Conservation (phyloP, 768 basidiomycete genomes). For the Phanerochaete carnosa region DNA sequence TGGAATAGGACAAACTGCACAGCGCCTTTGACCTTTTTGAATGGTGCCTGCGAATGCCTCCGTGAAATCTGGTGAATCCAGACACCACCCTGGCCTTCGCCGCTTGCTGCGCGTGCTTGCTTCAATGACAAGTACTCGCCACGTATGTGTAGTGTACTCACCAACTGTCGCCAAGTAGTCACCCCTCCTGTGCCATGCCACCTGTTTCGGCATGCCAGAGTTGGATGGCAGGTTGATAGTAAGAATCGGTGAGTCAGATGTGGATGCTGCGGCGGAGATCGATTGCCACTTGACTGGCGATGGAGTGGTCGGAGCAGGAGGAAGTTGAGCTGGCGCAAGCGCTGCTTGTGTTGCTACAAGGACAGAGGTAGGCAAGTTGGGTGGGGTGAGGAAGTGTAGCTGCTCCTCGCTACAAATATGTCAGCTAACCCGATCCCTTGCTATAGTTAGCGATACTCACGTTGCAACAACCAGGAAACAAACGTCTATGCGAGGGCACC, state of each 20-base stretch:
- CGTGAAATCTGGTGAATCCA: slow-evolving; percentile 96
- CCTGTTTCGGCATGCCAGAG: slow-evolving; percentile 73
- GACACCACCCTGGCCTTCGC: slow-evolving; percentile 74
- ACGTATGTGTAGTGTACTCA: slow-evolving; percentile 44
- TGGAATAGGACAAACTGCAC: slow-evolving; percentile 95
- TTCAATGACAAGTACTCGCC: background rate
- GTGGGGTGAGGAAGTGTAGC: slow-evolving; percentile 77
- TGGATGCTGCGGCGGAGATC: slow-evolving; percentile 40
- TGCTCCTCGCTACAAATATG: slow-evolving; percentile 62
- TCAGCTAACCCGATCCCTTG: background rate
- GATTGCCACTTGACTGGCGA: slow-evolving; percentile 73
- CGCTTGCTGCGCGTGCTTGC: slow-evolving; percentile 41
- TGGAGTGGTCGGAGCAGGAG: slow-evolving; percentile 49
- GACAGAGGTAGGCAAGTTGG: slow-evolving; percentile 62
- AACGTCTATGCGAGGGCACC: slow-evolving; percentile 88
- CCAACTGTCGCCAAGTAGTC: slow-evolving; percentile 96
- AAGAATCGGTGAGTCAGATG: slow-evolving; percentile 54
- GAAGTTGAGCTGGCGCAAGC: slow-evolving; percentile 62
- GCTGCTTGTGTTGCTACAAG: slow-evolving; percentile 57
- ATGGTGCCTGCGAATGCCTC: slow-evolving; percentile 95
- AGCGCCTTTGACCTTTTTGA: slow-evolving; percentile 89
- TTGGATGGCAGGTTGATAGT: slow-evolving; percentile 58
- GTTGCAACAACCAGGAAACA: slow-evolving; percentile 74
- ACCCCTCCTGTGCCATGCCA: slow-evolving; percentile 90
- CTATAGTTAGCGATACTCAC: slow-evolving; percentile 45